These are phyloP conservation scores for Melanomma pulvis-pyrius DNA, from an alignment of 495 filamentous ascomycete species.

Conservation along the genomic window DNA sequence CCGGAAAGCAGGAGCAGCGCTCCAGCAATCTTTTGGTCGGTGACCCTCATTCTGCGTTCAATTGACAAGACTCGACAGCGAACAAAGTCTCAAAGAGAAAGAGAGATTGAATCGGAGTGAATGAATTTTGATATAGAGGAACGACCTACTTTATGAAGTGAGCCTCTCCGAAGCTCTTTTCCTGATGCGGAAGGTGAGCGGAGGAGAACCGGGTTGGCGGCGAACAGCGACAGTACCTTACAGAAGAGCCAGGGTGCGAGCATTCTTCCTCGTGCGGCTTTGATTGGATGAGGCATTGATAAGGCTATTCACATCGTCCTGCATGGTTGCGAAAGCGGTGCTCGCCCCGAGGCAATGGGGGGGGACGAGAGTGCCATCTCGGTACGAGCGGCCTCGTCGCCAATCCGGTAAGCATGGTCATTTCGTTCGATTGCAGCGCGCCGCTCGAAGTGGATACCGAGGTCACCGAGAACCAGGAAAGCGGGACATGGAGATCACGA, in stretches of 20 bases:
- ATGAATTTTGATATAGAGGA: neutral
- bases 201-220: constrained; percentile 7
- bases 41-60: neutral
- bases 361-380: neutral
- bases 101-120: neutral
- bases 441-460: neutral
- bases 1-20: neutral
- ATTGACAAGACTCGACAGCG: constrained; percentile 6
- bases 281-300: constrained; percentile 32
- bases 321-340: neutral
- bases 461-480: neutral
- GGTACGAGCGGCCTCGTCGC: neutral
- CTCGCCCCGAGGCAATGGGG: constrained; percentile 9
- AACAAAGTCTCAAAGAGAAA: constrained; percentile 1
- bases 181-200: constrained; percentile 30
- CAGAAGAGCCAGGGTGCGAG: constrained; percentile 15
- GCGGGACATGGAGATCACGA: neutral
- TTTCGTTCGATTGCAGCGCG: neutral
- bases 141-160: constrained; percentile 10
- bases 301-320: neutral
- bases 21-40: neutral
- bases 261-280: constrained; percentile 25
- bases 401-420: neutral
- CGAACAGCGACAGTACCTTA: constrained; percentile 30
- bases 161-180: constrained; percentile 26